Evolutionary conservation across 2,329 filamentous ascomycete genomes (phyloP), one percentile per base, ranked within the genome.

Genomic region (Paecilomyces sp.): DNA sequence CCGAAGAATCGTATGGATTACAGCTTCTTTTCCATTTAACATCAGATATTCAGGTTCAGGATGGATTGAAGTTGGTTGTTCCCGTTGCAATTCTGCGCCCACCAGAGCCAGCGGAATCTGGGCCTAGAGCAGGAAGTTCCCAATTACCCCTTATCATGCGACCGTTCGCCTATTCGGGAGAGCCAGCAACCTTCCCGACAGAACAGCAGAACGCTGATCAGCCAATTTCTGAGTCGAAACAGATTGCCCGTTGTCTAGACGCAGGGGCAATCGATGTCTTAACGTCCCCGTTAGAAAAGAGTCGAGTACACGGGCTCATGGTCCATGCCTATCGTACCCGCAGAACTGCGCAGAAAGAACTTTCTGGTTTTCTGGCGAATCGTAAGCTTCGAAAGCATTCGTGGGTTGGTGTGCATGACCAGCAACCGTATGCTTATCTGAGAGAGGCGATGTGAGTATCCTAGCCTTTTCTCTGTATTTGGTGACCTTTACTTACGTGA

Each of bases 241-340:
- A 82, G 57, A 80, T 92, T 61, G 84, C 87, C 65, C 85, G 82
- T 67, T 96, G 91, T 70, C 77, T 97, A 25, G 91, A 96, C 69
- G 85, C 89, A 3, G 94, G 94, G 36, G 93, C 93, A 11, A 82
- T 89, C 31, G 93, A 97, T 74, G 90, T 96, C 55, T 81, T 97
- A 63, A 85, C 87, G 28, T 91, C 88, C 67, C 93, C 93, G 1
- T 75, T 97, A 47, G 86, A 88, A 62, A 81, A 83, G 55, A 87
- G 90, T 57, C 86, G 88, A 65, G 83, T 93, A 55, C 87, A 90
- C 61, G 87, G 88, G 31, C 80, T 96, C 56, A 87, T 90, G 62
- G 86, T 94, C 15, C 91, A 93, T 71, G 91, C 90, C 53, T 96
- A 95, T 76, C 87, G 89, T 67, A 86, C 88, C 54, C 88, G 90